Percentiles rank a stretch among this genome's conserved stretches.
Conservation (phyloP, 257 asterid genomes). For the Cinchona pubescens region DNA sequence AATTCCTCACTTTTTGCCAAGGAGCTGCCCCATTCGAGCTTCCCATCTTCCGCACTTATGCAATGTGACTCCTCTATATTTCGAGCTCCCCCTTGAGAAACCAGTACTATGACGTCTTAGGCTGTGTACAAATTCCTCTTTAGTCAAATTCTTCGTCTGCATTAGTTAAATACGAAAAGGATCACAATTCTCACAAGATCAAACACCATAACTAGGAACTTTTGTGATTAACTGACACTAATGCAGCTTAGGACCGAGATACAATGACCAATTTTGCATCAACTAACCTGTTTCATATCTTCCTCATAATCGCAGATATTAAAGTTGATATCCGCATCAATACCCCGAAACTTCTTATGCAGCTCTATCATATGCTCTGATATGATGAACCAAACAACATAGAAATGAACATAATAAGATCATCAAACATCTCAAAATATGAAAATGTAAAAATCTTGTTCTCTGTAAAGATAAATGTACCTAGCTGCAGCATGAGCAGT, state of each 20-base stretch:
- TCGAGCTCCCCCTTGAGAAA: constrained; percentile 91
- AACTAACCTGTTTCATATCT: constrained; percentile 38
- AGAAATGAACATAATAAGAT: not conserved
- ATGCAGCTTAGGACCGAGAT: too few relatives aligned
- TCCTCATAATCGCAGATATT: constrained; percentile 38
- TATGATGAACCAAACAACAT: not conserved
- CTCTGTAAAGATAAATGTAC: constrained; percentile 25
- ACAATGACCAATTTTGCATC: not conserved
- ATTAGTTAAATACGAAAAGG: not conserved
- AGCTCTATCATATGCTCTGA: constrained; percentile 46
- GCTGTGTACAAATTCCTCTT: constrained; percentile 91
- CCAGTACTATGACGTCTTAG: constrained; percentile 86
- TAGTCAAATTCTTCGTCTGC: constrained; percentile 72
- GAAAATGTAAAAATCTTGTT: not conserved
- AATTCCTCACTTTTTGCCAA: constrained; percentile 71
- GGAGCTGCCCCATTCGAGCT: constrained; percentile 90
- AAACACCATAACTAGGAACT: not conserved
- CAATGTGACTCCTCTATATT: constrained; percentile 89
- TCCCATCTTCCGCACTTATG: constrained; percentile 98
- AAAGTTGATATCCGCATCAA: constrained; percentile 47
- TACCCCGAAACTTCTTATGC: constrained; percentile 48
- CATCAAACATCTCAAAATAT: not conserved
- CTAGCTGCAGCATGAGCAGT: constrained; percentile 87
- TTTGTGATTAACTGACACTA: not conserved
- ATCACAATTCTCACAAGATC: not conserved